Base-by-base conservation (phyloP, 257 asterid species). In the Capsicum baccatum region DNA sequence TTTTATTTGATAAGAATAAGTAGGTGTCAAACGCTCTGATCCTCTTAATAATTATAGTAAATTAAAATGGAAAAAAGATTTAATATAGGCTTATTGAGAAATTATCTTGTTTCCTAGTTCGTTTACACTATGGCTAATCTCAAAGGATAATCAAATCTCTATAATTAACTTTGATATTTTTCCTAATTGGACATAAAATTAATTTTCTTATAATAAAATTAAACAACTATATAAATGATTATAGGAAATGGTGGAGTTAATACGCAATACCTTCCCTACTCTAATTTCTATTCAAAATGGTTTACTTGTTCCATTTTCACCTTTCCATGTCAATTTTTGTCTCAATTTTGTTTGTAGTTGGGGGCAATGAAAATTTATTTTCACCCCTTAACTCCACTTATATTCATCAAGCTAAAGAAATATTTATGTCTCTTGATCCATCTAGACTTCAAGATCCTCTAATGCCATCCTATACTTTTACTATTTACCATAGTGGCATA, bases 361-460 rank as follows among this genome's bases (percentile, higher is more conserved):
- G 2, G 12, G 7, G 60, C 42, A 74, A 12, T 74, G 62, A 48
- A 6, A 73, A 47, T 2, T 48, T 2, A 48, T 6, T 48, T 47
- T 10, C 19, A 50, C 13, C 81, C 62, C 62, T 74, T 3, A 50
- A 74, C 81, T 50, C 60, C 2, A 74, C 44, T 50, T 74, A 6
- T 12, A 74, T 74, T 21, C 50, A 6, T 0, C 62, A 19, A 50
- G 81, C 81, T 50, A 21, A 50, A 74, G 19, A 74, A 74, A 74
- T 3, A 74, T 50, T 74, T 13, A 74, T 74, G 81, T 74, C 81
- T 50, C 42, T 74, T 21, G 81, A 74, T 74, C 62, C 62, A 74
- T 11, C 47, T 52, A 74, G 13, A 19, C 62, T 74, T 52, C 14
- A 1, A 1, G 81, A 74, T 50, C 81, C 80, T 48, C 42, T n/a